Evolutionary conservation across 208 protist genomes (phyloP).

Genomic region (Crithidia acanthocephali): DNA sequence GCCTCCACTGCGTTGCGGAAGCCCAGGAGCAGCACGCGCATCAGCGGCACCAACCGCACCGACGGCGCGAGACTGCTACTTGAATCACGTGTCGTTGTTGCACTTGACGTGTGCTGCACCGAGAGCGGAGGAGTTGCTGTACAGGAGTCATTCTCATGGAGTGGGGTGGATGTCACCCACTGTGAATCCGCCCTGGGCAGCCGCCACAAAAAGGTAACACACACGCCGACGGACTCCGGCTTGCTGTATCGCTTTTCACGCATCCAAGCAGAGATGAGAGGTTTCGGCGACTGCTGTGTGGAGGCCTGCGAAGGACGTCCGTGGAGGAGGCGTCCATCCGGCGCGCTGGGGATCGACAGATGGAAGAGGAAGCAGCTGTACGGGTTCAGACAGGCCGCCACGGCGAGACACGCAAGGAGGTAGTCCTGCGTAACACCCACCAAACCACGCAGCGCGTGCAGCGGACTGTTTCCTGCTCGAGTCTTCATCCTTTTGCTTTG

Average conservation of each 20-base stretch:
- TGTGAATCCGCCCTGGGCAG: constrained; percentile 14
- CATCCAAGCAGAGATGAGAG: constrained; percentile 49
- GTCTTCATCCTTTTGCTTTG: no score
- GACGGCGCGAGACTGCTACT: neutral
- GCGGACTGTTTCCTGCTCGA: neutral
- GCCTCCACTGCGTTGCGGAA: constrained; percentile 51
- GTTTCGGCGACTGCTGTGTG: constrained; percentile 6
- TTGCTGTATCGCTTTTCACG: constrained; percentile 61
- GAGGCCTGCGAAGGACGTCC: neutral
- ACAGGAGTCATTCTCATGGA: neutral
- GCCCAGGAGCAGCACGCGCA: constrained; percentile 53
- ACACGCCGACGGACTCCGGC: constrained; percentile 50
- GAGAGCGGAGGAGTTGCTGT: neutral
- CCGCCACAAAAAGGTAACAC: constrained; percentile 44
- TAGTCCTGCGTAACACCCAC: constrained; percentile 45
- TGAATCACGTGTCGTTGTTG: neutral
- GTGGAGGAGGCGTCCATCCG: constrained; percentile 40
- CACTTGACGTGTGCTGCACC: neutral
- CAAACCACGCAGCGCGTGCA: constrained; percentile 26
- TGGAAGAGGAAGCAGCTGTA: constrained; percentile 69
- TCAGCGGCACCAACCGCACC: constrained; percentile 28
- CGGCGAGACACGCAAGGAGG: constrained; percentile 59
- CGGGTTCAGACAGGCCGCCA: constrained; percentile 43
- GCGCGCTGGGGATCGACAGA: constrained; percentile 44
- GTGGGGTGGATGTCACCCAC: neutral